Conservation (phyloP, 2,329 filamentous ascomycete species). For the Bipolaris gigantea region DNA sequence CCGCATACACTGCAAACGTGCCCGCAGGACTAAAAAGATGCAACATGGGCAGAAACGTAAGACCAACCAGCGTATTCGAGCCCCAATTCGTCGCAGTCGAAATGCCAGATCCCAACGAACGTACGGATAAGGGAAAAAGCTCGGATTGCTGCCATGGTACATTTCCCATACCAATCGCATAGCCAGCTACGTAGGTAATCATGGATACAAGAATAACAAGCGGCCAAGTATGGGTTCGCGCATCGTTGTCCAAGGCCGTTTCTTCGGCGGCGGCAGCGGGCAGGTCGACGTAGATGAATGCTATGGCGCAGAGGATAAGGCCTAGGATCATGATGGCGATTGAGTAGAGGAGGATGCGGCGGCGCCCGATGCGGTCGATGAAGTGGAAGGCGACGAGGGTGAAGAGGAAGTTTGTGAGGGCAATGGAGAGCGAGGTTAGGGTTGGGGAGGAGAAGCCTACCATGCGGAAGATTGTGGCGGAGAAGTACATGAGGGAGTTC, state of each 20-base stretch:
- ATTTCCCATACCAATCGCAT: slow-evolving; percentile 84
- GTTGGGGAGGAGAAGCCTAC: slow-evolving; percentile 52
- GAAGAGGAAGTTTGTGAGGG: slow-evolving; percentile 51
- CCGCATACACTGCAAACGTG: slow-evolving; percentile 81
- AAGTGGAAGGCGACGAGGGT: slow-evolving; percentile 50
- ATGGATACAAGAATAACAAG: slow-evolving; percentile 70
- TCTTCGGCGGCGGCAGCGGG: slow-evolving; percentile 23
- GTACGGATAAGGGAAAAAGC: slow-evolving; percentile 76
- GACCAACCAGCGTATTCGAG: slow-evolving; percentile 80
- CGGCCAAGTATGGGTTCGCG: slow-evolving; percentile 25
- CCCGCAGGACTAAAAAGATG: slow-evolving; percentile 69
- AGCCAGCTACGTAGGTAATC: slow-evolving; percentile 80
- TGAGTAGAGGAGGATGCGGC: slow-evolving; percentile 73
- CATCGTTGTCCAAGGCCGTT: slow-evolving; percentile 12
- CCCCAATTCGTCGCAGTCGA: slow-evolving; percentile 85
- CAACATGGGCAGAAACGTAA: slow-evolving; percentile 90
- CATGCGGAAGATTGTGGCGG: slow-evolving; percentile 52
- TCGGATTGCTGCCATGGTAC: slow-evolving; percentile 97
- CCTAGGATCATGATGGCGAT: slow-evolving; percentile 82
- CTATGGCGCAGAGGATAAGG: slow-evolving; percentile 69
- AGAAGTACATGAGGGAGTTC: slow-evolving; percentile 55
- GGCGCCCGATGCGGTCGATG: slow-evolving; percentile 51
- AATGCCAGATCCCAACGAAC: slow-evolving; percentile 70
- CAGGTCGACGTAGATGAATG: slow-evolving; percentile 68
- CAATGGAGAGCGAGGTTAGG: slow-evolving; percentile 50